Percentiles rank a stretch among this genome's conserved stretches.
Evolutionary conservation across 176 grass and related monocot genomes (phyloP).

Genomic region (Eremochloa ophiuroides): DNA sequence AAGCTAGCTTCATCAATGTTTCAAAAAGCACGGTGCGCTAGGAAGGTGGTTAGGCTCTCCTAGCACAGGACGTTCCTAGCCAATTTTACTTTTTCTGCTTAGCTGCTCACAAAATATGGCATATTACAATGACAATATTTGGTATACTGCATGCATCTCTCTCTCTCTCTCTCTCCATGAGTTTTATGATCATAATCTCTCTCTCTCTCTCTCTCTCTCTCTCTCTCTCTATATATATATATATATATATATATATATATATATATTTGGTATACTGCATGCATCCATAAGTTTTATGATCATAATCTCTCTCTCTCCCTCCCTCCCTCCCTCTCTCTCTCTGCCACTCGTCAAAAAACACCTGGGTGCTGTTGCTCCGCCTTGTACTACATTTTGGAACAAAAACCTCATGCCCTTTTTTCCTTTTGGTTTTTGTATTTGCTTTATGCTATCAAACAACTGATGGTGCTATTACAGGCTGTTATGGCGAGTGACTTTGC

Average conservation of each 20-base stretch:
- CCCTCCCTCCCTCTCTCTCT: too few species aligned
- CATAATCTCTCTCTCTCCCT: background rate
- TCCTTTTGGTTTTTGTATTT: background rate
- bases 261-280: too few species aligned
- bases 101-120: background rate
- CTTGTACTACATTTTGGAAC: background rate
- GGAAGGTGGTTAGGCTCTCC: background rate
- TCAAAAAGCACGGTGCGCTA: background rate
- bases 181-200: background rate
- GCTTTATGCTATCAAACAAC: background rate
- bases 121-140: background rate
- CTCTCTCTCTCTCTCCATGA: too few species aligned
- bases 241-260: too few species aligned
- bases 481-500: constrained; percentile 93
- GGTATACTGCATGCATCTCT: background rate
- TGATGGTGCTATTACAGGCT: constrained; percentile 55
- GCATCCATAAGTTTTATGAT: background rate
- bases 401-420: background rate
- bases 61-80: background rate
- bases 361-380: background rate
- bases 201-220: background rate
- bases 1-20: background rate
- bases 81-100: background rate
- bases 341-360: background rate
- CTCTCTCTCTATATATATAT: too few species aligned